Evolutionary conservation across 1,139 yeast genomes (phyloP).

Genomic region (Geotrichum bryndzae): DNA sequence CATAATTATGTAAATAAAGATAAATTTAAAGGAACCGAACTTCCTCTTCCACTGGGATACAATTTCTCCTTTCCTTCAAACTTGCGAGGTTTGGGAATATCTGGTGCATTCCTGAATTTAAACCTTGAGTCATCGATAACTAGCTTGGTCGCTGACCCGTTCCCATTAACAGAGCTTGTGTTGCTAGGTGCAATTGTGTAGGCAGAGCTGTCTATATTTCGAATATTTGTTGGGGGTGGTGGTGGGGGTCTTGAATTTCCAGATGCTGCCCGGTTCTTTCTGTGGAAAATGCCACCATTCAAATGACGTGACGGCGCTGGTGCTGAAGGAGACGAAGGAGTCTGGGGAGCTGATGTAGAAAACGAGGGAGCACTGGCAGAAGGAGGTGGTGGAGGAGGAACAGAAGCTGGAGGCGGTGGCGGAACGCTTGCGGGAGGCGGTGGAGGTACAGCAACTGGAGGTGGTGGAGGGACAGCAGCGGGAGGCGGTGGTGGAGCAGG

Average conservation of each 20-base stretch:
- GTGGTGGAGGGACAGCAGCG: constrained; percentile 22
- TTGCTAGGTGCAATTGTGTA: constrained; percentile 28
- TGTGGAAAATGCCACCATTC: constrained; percentile 21
- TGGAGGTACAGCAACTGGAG: constrained; percentile 20
- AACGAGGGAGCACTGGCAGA: neutral
- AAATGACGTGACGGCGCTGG: constrained; percentile 27
- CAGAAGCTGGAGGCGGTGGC: constrained; percentile 21
- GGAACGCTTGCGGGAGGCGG: constrained; percentile 12
- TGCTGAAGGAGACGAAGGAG: constrained; percentile 25
- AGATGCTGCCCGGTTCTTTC: constrained; percentile 22
- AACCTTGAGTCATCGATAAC: constrained; percentile 69
- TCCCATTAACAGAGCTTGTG: constrained; percentile 15
- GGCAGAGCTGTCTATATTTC: constrained; percentile 32
- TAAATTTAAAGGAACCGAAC: constrained; percentile 82
- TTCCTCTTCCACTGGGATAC: constrained; percentile 94
- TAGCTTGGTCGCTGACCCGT: constrained; percentile 17
- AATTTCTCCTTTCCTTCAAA: constrained; percentile 65
- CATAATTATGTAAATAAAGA: constrained; percentile 33
- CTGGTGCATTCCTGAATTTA: constrained; percentile 59
- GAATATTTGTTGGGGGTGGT: constrained; percentile 24
- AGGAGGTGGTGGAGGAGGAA: constrained; percentile 21
- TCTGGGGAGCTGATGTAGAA: constrained; percentile 22
- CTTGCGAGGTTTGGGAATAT: constrained; percentile 78
- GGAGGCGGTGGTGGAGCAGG: constrained; percentile 23
- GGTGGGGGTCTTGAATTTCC: constrained; percentile 25